phyloP scores from a whole-genome alignment of 306 rosid species.

The Boehmeria nivea region DNA sequence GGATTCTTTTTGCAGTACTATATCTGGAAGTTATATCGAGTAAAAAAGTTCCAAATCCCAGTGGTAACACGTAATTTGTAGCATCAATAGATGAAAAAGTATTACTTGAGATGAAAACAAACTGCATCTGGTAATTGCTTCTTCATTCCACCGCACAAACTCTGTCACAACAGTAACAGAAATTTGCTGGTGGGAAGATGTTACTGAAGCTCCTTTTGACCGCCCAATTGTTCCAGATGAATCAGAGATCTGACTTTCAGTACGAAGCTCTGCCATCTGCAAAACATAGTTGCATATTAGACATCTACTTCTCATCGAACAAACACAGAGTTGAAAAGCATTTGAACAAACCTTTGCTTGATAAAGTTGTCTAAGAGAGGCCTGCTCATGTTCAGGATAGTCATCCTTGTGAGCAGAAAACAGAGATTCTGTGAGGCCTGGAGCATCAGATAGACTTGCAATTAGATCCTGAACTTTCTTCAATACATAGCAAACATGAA shows the following conservation, averaged over 20 bases:
- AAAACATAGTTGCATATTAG: conserved; percentile 12
- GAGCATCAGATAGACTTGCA: conserved; percentile 22
- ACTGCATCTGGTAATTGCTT: conserved; percentile 92
- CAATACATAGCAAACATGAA: background rate
- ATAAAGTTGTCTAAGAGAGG: conserved; percentile 84
- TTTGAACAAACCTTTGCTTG: conserved; percentile 67
- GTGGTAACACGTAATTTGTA: background rate
- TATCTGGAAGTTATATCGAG: background rate
- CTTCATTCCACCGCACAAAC: conserved; percentile 99
- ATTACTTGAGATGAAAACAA: conserved; percentile 87
- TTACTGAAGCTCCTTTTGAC: conserved; percentile 69
- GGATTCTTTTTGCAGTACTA: too few relatives aligned
- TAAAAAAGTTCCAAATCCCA: background rate
- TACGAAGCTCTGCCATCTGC: conserved; percentile 88
- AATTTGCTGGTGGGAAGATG: conserved; percentile 87
- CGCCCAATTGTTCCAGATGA: conserved; percentile 91
- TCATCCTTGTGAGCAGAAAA: conserved; percentile 93
- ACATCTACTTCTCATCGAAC: conserved; percentile 17
- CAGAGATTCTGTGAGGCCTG: conserved; percentile 93
- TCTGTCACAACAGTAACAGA: conserved; percentile 97
- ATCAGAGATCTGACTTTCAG: conserved; percentile 74
- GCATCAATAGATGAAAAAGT: conserved; percentile 11
- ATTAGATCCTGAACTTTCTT: conserved; percentile 17
- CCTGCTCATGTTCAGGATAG: conserved; percentile 93
- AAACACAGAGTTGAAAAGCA: conserved; percentile 21